Percentiles rank a stretch among this genome's conserved stretches.
These are phyloP conservation scores for Epichloe typhina DNA, from an alignment of 2,329 filamentous ascomycete species.

Conservation along the genomic window DNA sequence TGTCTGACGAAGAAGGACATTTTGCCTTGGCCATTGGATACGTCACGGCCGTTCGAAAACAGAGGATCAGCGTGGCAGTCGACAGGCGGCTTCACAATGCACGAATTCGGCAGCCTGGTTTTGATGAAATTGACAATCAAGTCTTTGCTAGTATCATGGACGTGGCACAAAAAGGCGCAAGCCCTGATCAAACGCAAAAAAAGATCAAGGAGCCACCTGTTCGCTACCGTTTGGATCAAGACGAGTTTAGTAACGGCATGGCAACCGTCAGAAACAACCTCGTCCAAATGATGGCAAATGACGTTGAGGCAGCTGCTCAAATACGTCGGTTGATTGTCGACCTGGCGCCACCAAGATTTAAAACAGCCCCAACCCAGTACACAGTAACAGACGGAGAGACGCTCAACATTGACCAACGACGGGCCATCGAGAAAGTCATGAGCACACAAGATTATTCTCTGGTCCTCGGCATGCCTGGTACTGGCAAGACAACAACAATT, in stretches of 20 bases:
- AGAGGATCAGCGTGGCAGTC: slow-evolving; percentile 73
- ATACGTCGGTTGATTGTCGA: slow-evolving; percentile 74
- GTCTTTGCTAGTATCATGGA: slow-evolving; percentile 89
- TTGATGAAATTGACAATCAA: slow-evolving; percentile 67
- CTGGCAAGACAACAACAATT: slow-evolving; percentile 96
- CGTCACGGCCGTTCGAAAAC: slow-evolving; percentile 62
- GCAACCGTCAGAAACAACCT: slow-evolving; percentile 88
- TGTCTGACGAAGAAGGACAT: slow-evolving; percentile 89
- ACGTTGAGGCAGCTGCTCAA: slow-evolving; percentile 54
- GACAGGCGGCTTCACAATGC: slow-evolving; percentile 83
- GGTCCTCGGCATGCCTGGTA: slow-evolving; percentile 97
- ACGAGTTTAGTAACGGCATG: slow-evolving; percentile 98
- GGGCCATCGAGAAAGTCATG: slow-evolving; percentile 89
- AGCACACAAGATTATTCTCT: slow-evolving; percentile 88
- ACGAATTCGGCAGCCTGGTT: slow-evolving; percentile 60
- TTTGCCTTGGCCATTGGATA: slow-evolving; percentile 91
- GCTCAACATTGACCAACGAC: slow-evolving; percentile 78
- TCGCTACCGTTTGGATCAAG: slow-evolving; percentile 82
- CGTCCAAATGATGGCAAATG: slow-evolving; percentile 78
- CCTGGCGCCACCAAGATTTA: slow-evolving; percentile 60
- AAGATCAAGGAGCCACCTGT: slow-evolving; percentile 42
- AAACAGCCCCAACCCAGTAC: slow-evolving; percentile 48
- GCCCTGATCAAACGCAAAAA: slow-evolving; percentile 35
- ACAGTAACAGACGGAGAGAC: slow-evolving; percentile 46
- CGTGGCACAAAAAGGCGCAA: slow-evolving; percentile 43